Evolutionary conservation across 2,329 filamentous ascomycete genomes (phyloP), one percentile per base, ranked within the genome.

Genomic region (Neonectria magnoliae): DNA sequence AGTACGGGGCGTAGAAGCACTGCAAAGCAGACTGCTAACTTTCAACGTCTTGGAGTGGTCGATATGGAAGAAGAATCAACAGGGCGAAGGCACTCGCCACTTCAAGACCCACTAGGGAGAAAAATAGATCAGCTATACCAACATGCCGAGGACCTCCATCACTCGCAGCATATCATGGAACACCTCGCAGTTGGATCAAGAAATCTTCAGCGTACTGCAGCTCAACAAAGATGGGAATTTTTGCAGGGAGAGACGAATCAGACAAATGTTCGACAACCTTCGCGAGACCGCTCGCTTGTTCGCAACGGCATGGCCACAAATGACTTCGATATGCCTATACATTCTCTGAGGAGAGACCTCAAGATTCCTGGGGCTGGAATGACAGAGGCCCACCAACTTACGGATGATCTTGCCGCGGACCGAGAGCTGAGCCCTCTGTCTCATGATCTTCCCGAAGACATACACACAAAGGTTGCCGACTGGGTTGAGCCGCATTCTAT

Each of bases 111-210:
- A 5, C 25, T 75, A n/a, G 62, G 72, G 33, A 60, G 70, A 58
- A 73, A 75, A 44, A 75, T 79, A 48, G 71, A 76, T 54, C 67
- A 73, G 44, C 65, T 79, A 2, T 75, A 77, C 55, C 75, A 76
- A 3, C 76, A 80, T 64, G 74, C 76, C 8, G 67, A 78, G 42
- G 75, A 77, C 25, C 73, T 81, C 5, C 73, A 79, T 55, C 72
- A 72, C 51, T 68, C 74, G 18, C 73, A 76, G 31, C 79, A 80
- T 62, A 77, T 78, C 60, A 69, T 76, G 48, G 76, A 79, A 48
- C 77, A 80, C 48, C 68, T 80, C 13, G 71, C 75, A 14, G 73
- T 71, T 41, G 65, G 76, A 7, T 45, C 67, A 11, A 62, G 50
- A 47, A 53, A 29, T 1, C 36, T 63, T 4, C 54, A 57, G 13